Percentiles rank a stretch among this genome's conserved stretches.
Evolutionary conservation across 208 protist species (phyloP).

Genomic region (Herpetomonas tarakana): DNA sequence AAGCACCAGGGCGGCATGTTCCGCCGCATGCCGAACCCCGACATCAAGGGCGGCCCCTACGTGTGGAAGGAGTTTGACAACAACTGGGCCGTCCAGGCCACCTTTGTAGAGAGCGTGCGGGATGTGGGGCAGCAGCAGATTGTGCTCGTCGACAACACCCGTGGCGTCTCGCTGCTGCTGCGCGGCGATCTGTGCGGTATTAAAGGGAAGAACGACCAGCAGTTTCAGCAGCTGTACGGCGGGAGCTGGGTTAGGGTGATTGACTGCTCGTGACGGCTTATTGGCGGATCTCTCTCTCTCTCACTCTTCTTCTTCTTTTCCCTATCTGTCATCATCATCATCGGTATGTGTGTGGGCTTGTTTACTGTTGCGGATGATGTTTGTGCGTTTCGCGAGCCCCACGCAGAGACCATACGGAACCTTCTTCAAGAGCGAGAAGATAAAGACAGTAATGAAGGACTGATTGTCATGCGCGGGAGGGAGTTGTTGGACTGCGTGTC

Average conservation of each 20-base stretch:
- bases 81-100: slow-evolving; percentile 17
- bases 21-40: slow-evolving; percentile 12
- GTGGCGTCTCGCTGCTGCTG: slow-evolving; percentile 54
- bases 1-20: slow-evolving; percentile 67
- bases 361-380: too few species aligned
- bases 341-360: too few species aligned
- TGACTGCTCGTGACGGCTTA: slow-evolving; percentile 58
- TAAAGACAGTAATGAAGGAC: too few species aligned
- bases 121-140: slow-evolving; percentile 26
- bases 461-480: too few species aligned
- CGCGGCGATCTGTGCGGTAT: slow-evolving; percentile 53
- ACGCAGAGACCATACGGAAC: too few species aligned
- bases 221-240: slow-evolving; percentile 64
- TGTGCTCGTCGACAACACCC: slow-evolving; percentile 34
- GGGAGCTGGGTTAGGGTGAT: slow-evolving; percentile 55
- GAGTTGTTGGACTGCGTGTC: too few species aligned
- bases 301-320: too few species aligned
- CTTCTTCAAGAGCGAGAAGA: too few species aligned
- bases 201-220: slow-evolving; percentile 29
- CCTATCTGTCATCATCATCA: too few species aligned
- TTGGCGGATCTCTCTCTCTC: too few species aligned
- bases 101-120: slow-evolving; percentile 41
- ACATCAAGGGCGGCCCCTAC: background rate
- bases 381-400: too few species aligned
- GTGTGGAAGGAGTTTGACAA: slow-evolving; percentile 61